Conservation (phyloP, 495 filamentous ascomycete genomes). For the Neurospora discreta region DNA sequence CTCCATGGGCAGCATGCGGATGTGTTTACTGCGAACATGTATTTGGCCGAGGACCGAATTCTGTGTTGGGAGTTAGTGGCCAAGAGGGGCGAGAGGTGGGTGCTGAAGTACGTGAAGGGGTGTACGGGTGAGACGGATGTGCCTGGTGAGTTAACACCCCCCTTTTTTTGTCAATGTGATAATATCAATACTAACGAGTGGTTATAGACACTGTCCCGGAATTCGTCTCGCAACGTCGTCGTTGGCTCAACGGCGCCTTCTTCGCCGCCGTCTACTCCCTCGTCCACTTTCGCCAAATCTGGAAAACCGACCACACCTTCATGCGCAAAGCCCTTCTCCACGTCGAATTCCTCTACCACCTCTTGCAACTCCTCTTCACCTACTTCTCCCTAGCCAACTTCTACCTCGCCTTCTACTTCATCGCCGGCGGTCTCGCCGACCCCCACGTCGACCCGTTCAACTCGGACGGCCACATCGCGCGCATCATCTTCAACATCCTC, state of each 20-base stretch:
- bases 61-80: constrained; percentile 98
- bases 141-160: constrained; percentile 56
- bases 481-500: constrained; percentile 76
- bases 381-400: constrained; percentile 99
- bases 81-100: constrained; percentile 90
- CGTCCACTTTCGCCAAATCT: constrained; percentile 87
- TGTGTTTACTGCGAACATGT: constrained; percentile 99
- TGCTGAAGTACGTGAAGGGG: constrained; percentile 92
- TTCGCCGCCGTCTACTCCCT: constrained; percentile 98
- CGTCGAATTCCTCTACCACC: constrained; percentile 93
- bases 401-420: constrained; percentile 97
- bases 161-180: neutral
- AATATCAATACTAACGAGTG: constrained; percentile 2
- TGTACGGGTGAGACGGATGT: constrained; percentile 97
- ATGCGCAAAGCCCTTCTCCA: constrained; percentile 83
- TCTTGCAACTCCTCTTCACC: constrained; percentile 82
- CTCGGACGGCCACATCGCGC: constrained; percentile 53
- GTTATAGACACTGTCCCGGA: constrained; percentile 62
- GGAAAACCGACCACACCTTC: constrained; percentile 85
- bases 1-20: constrained; percentile 94
- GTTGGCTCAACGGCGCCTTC: constrained; percentile 98
- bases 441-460: constrained; percentile 78
- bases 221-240: constrained; percentile 88
- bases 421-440: constrained; percentile 87
- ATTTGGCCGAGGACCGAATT: constrained; percentile 96